Evolutionary conservation across 257 asterid genomes (phyloP).

Genomic region (Leonotis leonurus): DNA sequence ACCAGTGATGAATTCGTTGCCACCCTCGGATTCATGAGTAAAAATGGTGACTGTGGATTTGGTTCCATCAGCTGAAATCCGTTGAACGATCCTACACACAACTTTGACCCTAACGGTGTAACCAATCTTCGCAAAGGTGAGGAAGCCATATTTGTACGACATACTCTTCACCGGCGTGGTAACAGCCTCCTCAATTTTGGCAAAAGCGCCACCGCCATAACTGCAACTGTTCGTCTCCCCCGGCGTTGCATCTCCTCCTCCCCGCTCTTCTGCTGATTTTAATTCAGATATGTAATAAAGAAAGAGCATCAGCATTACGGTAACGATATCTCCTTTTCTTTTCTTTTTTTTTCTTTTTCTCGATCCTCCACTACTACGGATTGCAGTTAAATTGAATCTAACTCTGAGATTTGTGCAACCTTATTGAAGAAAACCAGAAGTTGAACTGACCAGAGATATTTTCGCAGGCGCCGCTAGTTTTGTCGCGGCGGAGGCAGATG

Average conservation of each 20-base stretch:
- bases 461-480: not conserved
- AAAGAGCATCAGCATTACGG: not conserved
- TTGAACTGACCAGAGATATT: not conserved
- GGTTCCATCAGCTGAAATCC: slow-evolving; percentile 28
- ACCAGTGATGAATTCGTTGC: slow-evolving; percentile 35
- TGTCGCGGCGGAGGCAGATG: not conserved
- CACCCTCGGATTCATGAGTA: slow-evolving; percentile 24
- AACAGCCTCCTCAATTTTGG: not conserved
- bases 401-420: not conserved
- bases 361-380: not conserved
- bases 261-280: not conserved
- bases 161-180: not conserved
- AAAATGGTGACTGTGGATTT: slow-evolving; percentile 21
- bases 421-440: not conserved
- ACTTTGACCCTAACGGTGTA: slow-evolving; percentile 21
- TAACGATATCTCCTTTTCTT: too few species aligned
- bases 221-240: not conserved
- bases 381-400: too few species aligned
- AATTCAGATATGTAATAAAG: not conserved
- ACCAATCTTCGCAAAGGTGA: slow-evolving; percentile 25
- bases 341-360: too few species aligned
- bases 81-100: slow-evolving; percentile 3
- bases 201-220: not conserved
- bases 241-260: not conserved
- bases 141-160: slow-evolving; percentile 16